phyloP scores from a whole-genome alignment of 179 eudicot genomes.

The Beta lomatogona region DNA sequence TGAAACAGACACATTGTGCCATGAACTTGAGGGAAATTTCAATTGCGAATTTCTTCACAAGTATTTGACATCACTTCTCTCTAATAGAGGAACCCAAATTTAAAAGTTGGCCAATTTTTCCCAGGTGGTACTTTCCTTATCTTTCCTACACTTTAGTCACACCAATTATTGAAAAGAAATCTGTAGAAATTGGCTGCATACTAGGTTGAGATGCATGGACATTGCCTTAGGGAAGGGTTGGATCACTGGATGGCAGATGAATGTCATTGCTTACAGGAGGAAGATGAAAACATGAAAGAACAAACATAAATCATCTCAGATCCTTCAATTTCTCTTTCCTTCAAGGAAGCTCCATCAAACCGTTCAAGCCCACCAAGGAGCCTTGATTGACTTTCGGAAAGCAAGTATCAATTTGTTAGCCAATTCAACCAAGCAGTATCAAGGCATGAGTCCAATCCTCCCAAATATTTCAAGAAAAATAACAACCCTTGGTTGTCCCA shows the following conservation, averaged over 20 bases:
- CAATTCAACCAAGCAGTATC: not conserved
- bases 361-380: not conserved
- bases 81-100: not conserved
- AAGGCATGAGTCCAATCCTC: not conserved
- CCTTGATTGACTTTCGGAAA: not conserved
- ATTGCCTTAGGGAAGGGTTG: not conserved
- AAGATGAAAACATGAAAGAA: not conserved
- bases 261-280: not conserved
- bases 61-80: not conserved
- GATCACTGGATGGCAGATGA: not conserved
- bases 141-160: not conserved
- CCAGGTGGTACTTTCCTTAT: not conserved
- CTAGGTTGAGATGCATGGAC: not conserved
- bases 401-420: not conserved
- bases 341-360: not conserved
- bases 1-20: not conserved
- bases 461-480: not conserved
- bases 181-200: not conserved
- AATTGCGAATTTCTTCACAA: not conserved
- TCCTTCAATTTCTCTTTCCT: not conserved
- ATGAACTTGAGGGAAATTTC: not conserved
- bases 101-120: not conserved
- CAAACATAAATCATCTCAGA: not conserved
- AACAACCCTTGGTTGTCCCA: not conserved
- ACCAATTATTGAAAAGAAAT: not conserved